Percentiles rank a stretch among this genome's conserved stretches.
Evolutionary conservation across 2,329 filamentous ascomycete genomes (phyloP).

Genomic region (Cadophora luteo-olivacea): DNA sequence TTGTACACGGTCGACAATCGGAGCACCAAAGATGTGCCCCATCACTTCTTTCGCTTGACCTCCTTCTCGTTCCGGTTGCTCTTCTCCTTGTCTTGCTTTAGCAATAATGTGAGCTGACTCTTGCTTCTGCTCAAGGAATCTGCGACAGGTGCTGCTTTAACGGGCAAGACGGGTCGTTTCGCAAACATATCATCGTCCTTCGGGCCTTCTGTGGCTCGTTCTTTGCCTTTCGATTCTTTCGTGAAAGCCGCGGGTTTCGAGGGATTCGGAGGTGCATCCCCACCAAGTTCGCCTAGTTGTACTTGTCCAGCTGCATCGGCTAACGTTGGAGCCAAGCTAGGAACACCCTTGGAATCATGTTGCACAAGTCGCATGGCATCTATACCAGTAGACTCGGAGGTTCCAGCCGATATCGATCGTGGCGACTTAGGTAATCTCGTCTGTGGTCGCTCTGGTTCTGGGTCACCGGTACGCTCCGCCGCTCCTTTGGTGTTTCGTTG

Average conservation of each 20-base stretch:
- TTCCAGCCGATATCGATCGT: slow-evolving; percentile 24
- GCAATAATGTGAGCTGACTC: slow-evolving; percentile 63
- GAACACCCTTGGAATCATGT: slow-evolving; percentile 35
- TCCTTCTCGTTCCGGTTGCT: slow-evolving; percentile 39
- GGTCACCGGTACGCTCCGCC: not conserved
- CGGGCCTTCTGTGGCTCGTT: slow-evolving; percentile 31
- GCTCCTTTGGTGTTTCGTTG: slow-evolving; percentile 8
- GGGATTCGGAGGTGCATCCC: not conserved
- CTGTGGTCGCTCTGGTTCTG: slow-evolving; percentile 11
- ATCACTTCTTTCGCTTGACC: slow-evolving; percentile 16
- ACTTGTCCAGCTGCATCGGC: slow-evolving; percentile 38
- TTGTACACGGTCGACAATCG: slow-evolving; percentile 8
- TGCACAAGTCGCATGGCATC: slow-evolving; percentile 29
- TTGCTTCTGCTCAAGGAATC: slow-evolving; percentile 61
- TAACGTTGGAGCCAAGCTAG: slow-evolving; percentile 39
- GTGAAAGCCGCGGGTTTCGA: slow-evolving; percentile 5
- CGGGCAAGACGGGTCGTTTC: slow-evolving; percentile 37
- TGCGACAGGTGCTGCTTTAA: slow-evolving; percentile 33
- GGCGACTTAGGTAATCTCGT: slow-evolving; percentile 20
- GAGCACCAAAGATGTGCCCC: not conserved
- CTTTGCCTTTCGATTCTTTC: slow-evolving; percentile 37
- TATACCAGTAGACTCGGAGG: not conserved
- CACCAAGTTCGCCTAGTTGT: slow-evolving; percentile 27
- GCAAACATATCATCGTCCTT: slow-evolving; percentile 35
- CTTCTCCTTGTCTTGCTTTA: slow-evolving; percentile 54